Evolutionary conservation across 495 filamentous ascomycete genomes (phyloP).

Genomic region (Daldinia decipiens): DNA sequence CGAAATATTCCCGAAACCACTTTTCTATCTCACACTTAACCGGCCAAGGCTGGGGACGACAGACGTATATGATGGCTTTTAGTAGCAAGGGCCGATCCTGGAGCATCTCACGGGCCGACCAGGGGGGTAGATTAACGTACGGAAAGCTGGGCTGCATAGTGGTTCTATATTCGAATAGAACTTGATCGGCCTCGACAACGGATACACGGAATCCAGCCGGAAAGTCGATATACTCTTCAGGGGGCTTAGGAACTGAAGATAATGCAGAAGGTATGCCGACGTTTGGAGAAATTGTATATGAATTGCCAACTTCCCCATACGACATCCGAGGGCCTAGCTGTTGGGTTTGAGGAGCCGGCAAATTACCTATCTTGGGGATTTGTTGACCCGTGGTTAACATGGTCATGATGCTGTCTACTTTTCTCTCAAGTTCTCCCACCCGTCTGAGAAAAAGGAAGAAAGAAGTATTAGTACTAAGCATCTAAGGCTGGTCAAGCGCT

Average conservation of each 20-base stretch:
- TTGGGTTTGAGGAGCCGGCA: neutral
- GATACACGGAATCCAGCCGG: neutral
- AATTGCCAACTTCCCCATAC: neutral
- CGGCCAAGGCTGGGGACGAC: neutral
- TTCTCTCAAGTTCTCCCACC: neutral
- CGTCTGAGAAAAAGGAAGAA: neutral
- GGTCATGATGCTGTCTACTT: neutral
- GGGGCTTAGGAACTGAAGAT: neutral
- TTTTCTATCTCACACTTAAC: neutral
- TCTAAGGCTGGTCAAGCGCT: neutral
- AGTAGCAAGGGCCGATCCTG: neutral
- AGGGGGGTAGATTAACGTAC: neutral
- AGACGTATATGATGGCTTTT: neutral
- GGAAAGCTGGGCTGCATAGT: neutral
- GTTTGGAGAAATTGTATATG: neutral
- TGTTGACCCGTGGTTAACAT: neutral
- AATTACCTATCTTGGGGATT: neutral
- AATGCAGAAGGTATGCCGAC: neutral
- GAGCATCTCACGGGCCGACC: neutral
- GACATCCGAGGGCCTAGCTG: neutral
- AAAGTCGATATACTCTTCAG: neutral
- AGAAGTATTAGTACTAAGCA: neutral
- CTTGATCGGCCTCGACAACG: neutral
- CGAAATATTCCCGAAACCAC: neutral
- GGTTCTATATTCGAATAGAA: neutral